Evolutionary conservation across 225 moss, liverwort and hornwort genomes (phyloP).

Genomic region (Rhytidiadelphus loreus): DNA sequence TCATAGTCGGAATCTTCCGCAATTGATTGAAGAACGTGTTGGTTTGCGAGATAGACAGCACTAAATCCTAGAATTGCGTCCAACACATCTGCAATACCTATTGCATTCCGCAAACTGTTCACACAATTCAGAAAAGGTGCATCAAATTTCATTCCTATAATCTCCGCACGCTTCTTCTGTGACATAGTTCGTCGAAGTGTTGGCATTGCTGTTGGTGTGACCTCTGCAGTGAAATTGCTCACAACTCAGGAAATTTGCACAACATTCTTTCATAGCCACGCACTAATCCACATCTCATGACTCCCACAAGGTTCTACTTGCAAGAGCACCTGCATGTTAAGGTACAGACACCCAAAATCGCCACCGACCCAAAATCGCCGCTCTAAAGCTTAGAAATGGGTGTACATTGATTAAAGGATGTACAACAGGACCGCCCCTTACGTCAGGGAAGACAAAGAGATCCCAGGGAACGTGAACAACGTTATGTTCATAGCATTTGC

Average conservation of each 20-base stretch:
- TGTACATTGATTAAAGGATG: not conserved
- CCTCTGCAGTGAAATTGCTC: not conserved
- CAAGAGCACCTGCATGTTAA: not conserved
- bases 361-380: not conserved
- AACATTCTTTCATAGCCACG: not conserved
- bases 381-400: not conserved
- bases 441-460: not conserved
- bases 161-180: slow-evolving; percentile 11
- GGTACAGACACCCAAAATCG: not conserved
- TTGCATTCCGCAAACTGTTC: slow-evolving; percentile 7
- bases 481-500: not conserved
- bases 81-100: slow-evolving; percentile 12
- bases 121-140: slow-evolving; percentile 15
- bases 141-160: slow-evolving; percentile 1
- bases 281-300: not conserved
- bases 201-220: not conserved
- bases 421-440: not conserved
- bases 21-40: slow-evolving; percentile 2
- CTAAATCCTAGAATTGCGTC: slow-evolving; percentile 6
- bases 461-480: not conserved
- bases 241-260: not conserved
- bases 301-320: not conserved
- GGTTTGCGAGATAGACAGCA: slow-evolving; percentile 7
- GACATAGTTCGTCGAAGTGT: slow-evolving; percentile 13
- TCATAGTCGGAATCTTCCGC: slow-evolving; percentile 6